These are phyloP conservation scores for Bauhinia variegata DNA, from an alignment of 306 rosid species.

Conservation along the genomic window DNA sequence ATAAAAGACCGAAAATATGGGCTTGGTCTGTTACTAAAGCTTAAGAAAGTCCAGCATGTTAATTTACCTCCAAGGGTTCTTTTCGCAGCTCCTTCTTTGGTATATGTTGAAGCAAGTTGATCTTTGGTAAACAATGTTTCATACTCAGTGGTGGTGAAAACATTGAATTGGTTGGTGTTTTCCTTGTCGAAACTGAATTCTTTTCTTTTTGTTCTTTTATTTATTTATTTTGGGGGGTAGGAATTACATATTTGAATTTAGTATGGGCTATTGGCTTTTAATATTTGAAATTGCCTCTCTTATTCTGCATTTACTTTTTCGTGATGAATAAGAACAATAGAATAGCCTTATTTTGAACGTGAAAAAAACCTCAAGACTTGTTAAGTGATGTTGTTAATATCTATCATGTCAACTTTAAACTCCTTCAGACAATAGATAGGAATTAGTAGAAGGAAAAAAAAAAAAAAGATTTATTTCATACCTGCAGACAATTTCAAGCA, in stretches of 20 bases:
- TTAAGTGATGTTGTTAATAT: neutral
- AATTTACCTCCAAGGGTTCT: neutral
- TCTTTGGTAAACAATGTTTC: neutral
- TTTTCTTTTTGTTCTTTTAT: neutral
- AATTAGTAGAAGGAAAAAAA: neutral
- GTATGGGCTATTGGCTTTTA: neutral
- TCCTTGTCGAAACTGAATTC: too few species aligned
- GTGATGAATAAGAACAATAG: neutral
- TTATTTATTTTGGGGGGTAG: neutral
- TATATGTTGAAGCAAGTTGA: neutral
- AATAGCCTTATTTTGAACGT: conserved; percentile 1
- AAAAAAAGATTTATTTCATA: neutral
- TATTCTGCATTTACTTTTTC: neutral
- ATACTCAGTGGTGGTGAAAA: neutral
- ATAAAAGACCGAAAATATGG: too few species aligned
- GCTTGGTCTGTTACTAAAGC: too few species aligned
- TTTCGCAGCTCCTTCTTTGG: neutral
- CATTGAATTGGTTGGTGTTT: neutral
- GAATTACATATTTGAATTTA: neutral
- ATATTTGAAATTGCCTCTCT: neutral
- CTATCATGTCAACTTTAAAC: neutral
- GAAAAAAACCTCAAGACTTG: neutral
- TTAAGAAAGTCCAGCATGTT: neutral
- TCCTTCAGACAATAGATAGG: neutral
- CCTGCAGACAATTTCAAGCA: neutral